Evolutionary conservation across 1,284 basidiomycete genomes (phyloP).

Genomic region (Trametes hirsuta): DNA sequence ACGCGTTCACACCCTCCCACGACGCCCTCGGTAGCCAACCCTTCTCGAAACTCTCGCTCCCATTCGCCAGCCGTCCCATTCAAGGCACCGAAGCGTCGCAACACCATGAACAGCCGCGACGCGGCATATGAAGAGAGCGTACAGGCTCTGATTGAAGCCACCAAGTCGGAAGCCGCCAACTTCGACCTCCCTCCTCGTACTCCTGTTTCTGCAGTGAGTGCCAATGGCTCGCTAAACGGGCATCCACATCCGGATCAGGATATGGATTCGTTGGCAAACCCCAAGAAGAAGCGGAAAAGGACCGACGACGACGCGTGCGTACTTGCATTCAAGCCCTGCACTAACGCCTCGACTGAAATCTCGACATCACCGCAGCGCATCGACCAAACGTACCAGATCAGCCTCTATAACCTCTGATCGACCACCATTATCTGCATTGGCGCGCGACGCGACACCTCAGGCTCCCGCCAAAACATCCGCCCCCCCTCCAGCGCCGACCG

Average conservation of each 20-base stretch:
- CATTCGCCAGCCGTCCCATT: conserved; percentile 69
- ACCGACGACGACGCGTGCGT: conserved; percentile 71
- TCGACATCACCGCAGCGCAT: conserved; percentile 41
- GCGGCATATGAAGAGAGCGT: conserved; percentile 88
- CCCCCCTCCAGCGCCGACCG: conserved; percentile 34
- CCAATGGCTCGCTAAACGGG: conserved; percentile 24
- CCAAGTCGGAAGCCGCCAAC: conserved; percentile 66
- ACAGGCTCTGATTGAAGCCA: conserved; percentile 71
- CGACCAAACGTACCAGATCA: conserved; percentile 72
- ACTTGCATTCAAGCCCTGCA: conserved; percentile 7
- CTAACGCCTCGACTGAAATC: conserved; percentile 15
- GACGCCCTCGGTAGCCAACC: conserved; percentile 35
- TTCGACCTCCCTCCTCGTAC: conserved; percentile 40
- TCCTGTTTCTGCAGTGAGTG: conserved; percentile 22
- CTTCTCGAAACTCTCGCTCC: conserved; percentile 70
- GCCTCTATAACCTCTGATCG: conserved; percentile 68
- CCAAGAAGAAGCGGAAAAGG: conserved; percentile 75
- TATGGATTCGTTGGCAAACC: conserved; percentile 42
- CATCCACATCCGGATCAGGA: conserved; percentile 49
- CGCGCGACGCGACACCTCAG: conserved; percentile 51
- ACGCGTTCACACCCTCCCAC: conserved; percentile 47
- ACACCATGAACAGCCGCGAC: conserved; percentile 97
- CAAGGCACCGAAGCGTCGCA: conserved; percentile 80
- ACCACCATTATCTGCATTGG: conserved; percentile 40
- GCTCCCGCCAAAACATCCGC: conserved; percentile 26